Percentiles rank a stretch among this genome's conserved stretches.
These are phyloP conservation scores for Aquilaria malaccensis DNA, from an alignment of 345 rosid species.

Conservation along the genomic window DNA sequence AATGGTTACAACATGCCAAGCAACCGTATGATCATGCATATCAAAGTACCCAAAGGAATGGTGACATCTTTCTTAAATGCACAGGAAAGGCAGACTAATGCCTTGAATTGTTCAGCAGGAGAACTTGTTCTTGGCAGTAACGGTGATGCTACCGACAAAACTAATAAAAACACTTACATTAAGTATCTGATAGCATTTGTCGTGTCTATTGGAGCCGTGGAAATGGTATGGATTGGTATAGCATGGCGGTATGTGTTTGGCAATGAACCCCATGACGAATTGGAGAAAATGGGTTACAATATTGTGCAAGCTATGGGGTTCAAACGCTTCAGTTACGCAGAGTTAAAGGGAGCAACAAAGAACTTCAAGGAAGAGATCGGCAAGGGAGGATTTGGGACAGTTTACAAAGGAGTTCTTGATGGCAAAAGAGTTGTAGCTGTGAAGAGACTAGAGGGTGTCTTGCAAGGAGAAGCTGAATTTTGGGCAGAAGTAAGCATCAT, in stretches of 20 bases:
- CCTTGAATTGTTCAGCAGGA: slow-evolving; percentile 10
- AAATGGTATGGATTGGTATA: slow-evolving; percentile 3
- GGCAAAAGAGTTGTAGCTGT: slow-evolving; percentile 20
- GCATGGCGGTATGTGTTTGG: slow-evolving; percentile 15
- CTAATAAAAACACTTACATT: slow-evolving; percentile 9
- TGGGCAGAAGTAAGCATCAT: slow-evolving; percentile 29
- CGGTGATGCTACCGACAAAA: background rate
- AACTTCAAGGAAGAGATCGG: slow-evolving; percentile 21
- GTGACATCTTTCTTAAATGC: background rate
- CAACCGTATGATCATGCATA: slow-evolving; percentile 7
- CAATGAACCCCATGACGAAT: slow-evolving; percentile 10
- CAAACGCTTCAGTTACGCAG: slow-evolving; percentile 18
- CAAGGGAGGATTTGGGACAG: slow-evolving; percentile 27
- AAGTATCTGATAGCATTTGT: slow-evolving; percentile 11
- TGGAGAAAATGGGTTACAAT: slow-evolving; percentile 9
- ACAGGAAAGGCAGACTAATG: background rate
- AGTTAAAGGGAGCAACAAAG: slow-evolving; percentile 17
- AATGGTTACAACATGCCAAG: slow-evolving; percentile 9
- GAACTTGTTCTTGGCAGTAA: slow-evolving; percentile 2
- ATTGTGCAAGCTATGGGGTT: slow-evolving; percentile 16
- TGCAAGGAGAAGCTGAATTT: slow-evolving; percentile 24
- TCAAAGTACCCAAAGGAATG: slow-evolving; percentile 14
- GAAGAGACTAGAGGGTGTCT: slow-evolving; percentile 20
- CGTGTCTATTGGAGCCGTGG: slow-evolving; percentile 8
- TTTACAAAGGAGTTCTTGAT: slow-evolving; percentile 16